Base-by-base conservation (phyloP, 1,284 basidiomycete genomes). In the Tremellales sp. region DNA sequence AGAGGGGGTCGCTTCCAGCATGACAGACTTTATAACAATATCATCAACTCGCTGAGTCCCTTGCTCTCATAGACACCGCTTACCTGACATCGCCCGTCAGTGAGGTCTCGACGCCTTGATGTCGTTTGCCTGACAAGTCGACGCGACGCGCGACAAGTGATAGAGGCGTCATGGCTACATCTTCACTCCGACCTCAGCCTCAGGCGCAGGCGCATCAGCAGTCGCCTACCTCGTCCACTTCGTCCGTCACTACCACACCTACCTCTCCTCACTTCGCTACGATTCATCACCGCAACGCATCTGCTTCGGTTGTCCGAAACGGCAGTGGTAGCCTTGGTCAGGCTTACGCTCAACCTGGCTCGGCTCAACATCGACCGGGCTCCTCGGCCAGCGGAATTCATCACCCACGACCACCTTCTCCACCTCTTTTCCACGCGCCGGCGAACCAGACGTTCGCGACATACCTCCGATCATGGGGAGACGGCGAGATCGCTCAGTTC, bases 391-490 rank as follows among this genome's bases (percentile, higher is more conserved):
- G 43, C 1, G 43, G 44, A 4, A 33, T 37, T 2, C 31, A 51
- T 17, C 60, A 59, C 35, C 53, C 58, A 33, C 64, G 67, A 19
- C 52, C 67, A 6, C 41, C 61, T 8, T 67, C 68, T 0, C 68
- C 68, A 12, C 64, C 67, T 1, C 43, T 71, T 3, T 49, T 66
- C 22, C 57, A 52, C 24, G 52, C 66, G 13, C 57, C 62, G 1
- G n/a, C 56, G 7, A 51, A 55, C 8, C 50, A 51, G 10, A 33
- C 63, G 0, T 70, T 68, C 46, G 51, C 60, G 1, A 36, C 55
- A 1, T 67, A 72, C 43, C 63, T 75, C 13, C 51, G 55, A 11
- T 46, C 57, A 21, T 75, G 73, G 73, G 56, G 58, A 7, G 43
- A 52, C 6, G 19, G 46, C 1, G 67, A 75, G 33, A 59, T 74